Evolutionary conservation across 1,284 basidiomycete genomes (phyloP), one percentile per base, ranked within the genome.

Genomic region (Laetiporus sulphureus): DNA sequence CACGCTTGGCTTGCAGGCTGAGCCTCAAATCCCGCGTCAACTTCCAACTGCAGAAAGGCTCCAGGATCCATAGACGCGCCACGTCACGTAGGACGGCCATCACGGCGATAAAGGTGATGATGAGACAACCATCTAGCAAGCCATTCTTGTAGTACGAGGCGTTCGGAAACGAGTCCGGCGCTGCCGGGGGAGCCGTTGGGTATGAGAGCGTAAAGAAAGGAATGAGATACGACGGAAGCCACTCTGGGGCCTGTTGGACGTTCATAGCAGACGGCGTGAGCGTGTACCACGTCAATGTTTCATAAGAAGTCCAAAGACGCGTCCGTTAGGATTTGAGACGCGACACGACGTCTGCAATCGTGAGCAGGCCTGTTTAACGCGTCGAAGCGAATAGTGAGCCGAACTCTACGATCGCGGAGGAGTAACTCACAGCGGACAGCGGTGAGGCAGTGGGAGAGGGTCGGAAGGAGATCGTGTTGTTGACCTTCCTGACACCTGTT

Each of bases 81-180:
- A 76, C 61, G 66, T 94, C 91, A 45, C 93, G 79, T 25, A 88
- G 61, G 32, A 88, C 52, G 15, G 90, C 90, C 73, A 93, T 86
- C 45, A 79, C 66, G 6, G 83, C 73, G 44, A 91, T 87, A 63
- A 77, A 82, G 13, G 80, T 72, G 40, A 91, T 62, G 44, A 90
- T 71, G 51, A 91, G 62, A 54, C 79, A 87, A 11, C 76, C 62
- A 60, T 95, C 91, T 41, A 77, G 72, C 16, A 67, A 66, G 10
- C 90, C 90, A 32, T 77, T 79, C 42, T 58, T 68, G 60, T 88
- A 92, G 63, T 86, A 83, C 31, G 61, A 46, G 21, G 79, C 77
- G 56, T 77, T 57, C 19, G 66, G 75, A 63, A 86, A 89, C 7
- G 83, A 84, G 63, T 89, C 83, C 35, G 78, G 69, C 32, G 69